Percentiles rank a stretch among this genome's conserved stretches.
Evolutionary conservation across 306 rosid species (phyloP).

Genomic region (Inga oerstediana): DNA sequence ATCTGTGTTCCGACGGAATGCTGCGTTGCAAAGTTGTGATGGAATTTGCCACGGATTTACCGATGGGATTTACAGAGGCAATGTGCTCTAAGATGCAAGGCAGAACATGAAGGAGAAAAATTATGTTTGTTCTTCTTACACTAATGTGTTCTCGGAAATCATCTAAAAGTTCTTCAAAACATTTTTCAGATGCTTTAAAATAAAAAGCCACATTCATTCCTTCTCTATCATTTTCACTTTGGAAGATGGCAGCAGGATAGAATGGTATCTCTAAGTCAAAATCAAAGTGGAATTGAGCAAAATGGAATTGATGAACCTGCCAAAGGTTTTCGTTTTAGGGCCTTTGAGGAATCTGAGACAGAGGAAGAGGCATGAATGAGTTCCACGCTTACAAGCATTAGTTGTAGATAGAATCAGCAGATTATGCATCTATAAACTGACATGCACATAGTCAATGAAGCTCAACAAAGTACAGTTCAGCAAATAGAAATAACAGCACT

Average conservation of each 20-base stretch:
- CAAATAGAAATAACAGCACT: not conserved
- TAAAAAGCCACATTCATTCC: conserved; percentile 89
- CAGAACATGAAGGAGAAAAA: conserved; percentile 5
- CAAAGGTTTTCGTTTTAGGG: conserved; percentile 56
- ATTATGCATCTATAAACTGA: too few species aligned
- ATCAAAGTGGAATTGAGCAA: conserved; percentile 48
- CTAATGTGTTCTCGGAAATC: conserved; percentile 57
- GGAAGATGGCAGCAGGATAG: conserved; percentile 78
- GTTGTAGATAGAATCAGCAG: conserved; percentile 4
- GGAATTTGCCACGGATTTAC: not conserved
- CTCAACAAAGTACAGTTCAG: not conserved
- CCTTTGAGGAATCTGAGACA: conserved; percentile 73
- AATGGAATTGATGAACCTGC: conserved; percentile 73
- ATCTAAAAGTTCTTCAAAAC: conserved; percentile 68
- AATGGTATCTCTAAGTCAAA: conserved; percentile 75
- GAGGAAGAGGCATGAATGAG: conserved; percentile 33
- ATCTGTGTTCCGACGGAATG: too few species aligned
- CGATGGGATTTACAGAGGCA: not conserved
- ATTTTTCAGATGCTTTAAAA: conserved; percentile 80
- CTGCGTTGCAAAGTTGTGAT: too few species aligned
- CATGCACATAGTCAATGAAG: not conserved
- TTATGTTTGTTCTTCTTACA: conserved; percentile 52
- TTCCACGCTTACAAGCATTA: conserved; percentile 24
- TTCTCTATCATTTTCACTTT: conserved; percentile 90
- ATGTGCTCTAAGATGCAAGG: conserved; percentile 6